These are phyloP conservation scores for Viola pubescens DNA, from an alignment of 441 rosid species.

Conservation along the genomic window DNA sequence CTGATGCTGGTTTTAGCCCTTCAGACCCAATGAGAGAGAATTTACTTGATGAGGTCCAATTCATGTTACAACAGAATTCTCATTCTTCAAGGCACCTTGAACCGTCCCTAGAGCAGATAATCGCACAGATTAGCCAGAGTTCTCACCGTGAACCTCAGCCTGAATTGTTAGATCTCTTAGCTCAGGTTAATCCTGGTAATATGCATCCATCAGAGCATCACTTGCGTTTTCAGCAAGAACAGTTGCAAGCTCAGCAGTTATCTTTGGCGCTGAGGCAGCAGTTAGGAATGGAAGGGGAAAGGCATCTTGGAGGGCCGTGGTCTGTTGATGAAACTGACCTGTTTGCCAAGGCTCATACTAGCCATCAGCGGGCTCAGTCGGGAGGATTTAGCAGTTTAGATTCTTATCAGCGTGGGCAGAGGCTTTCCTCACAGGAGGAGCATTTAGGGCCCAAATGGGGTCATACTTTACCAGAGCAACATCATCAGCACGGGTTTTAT, in stretches of 20 bases:
- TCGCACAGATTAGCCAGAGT: slow-evolving; percentile 45
- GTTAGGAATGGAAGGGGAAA: slow-evolving; percentile 27
- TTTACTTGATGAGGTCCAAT: slow-evolving; percentile 46
- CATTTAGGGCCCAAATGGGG: slow-evolving; percentile 21
- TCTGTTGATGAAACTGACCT: slow-evolving; percentile 29
- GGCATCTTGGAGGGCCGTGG: slow-evolving; percentile 22
- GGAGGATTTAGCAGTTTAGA: slow-evolving; percentile 29
- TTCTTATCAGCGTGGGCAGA: slow-evolving; percentile 28
- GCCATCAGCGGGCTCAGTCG: slow-evolving; percentile 26
- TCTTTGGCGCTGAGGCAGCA: slow-evolving; percentile 30
- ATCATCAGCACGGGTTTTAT: slow-evolving; percentile 21
- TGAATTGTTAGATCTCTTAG: slow-evolving; percentile 22
- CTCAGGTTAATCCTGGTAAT: slow-evolving; percentile 15
- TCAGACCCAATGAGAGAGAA: slow-evolving; percentile 42
- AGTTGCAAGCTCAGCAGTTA: slow-evolving; percentile 32
- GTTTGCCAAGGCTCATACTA: slow-evolving; percentile 23
- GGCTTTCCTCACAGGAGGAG: slow-evolving; percentile 24
- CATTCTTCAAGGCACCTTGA: slow-evolving; percentile 41
- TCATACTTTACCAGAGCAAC: slow-evolving; percentile 30
- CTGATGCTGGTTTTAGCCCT: slow-evolving; percentile 52
- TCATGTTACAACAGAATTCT: slow-evolving; percentile 38
- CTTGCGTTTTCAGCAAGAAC: slow-evolving; percentile 32
- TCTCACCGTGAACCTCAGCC: slow-evolving; percentile 41
- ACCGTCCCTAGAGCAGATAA: slow-evolving; percentile 50
- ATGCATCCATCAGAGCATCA: slow-evolving; percentile 24